A percentile compares a stretch with the other conserved stretches of the same genome.
Evolutionary conservation across 345 rosid species (phyloP).

Genomic region (Syzygium jambos): DNA sequence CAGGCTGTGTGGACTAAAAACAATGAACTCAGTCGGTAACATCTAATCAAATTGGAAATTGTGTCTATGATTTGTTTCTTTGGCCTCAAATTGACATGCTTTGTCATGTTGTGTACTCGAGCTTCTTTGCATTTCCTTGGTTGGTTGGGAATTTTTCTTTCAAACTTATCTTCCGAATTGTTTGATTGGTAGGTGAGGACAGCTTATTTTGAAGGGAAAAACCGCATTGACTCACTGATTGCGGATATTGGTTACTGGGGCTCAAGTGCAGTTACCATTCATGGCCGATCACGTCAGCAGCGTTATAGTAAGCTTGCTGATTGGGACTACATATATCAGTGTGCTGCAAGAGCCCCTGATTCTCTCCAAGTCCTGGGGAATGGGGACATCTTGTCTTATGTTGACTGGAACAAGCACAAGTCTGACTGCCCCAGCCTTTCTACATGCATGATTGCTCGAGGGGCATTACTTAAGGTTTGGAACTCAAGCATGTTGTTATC

Average conservation of each 20-base stretch:
- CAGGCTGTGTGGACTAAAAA: background rate
- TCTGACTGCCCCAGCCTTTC: slow-evolving; percentile 74
- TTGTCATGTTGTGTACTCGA: background rate
- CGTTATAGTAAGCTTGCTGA: slow-evolving; percentile 88
- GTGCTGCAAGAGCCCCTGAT: slow-evolving; percentile 53
- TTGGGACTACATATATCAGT: slow-evolving; percentile 82
- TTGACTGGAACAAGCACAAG: slow-evolving; percentile 76
- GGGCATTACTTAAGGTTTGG: slow-evolving; percentile 74
- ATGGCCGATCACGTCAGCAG: slow-evolving; percentile 94
- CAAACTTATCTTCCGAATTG: background rate
- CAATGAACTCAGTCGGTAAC: background rate
- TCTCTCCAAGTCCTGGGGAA: slow-evolving; percentile 71
- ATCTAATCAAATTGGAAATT: background rate
- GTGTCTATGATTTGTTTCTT: background rate
- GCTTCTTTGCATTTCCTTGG: background rate
- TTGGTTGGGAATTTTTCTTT: background rate
- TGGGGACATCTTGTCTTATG: slow-evolving; percentile 76
- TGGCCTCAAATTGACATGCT: background rate
- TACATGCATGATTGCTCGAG: slow-evolving; percentile 91
- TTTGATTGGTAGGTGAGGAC: slow-evolving; percentile 58
- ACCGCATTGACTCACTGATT: slow-evolving; percentile 66
- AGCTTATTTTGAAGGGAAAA: slow-evolving; percentile 76
- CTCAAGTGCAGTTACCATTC: slow-evolving; percentile 74
- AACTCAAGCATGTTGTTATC: background rate
- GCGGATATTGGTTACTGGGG: slow-evolving; percentile 80